Evolutionary conservation across 148 eudicot genomes (phyloP).

Genomic region (Rhododendron simsii): DNA sequence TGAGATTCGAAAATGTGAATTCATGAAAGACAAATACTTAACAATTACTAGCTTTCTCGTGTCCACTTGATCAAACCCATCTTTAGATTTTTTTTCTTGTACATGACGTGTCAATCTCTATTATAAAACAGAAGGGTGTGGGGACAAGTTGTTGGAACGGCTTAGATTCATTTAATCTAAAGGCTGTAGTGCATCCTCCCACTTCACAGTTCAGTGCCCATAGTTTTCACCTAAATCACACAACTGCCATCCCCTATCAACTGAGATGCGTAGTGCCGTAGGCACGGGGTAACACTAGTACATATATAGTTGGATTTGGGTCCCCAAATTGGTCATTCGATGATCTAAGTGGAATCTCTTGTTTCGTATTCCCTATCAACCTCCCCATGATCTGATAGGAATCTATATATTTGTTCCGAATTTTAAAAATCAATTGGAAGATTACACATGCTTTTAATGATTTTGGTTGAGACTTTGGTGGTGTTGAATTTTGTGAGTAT

Average conservation of each 20-base stretch:
- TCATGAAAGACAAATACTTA: not conserved
- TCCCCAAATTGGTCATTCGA: constrained; percentile 12
- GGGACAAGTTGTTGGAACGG: no score
- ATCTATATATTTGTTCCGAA: not conserved
- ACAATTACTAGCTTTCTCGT: no score
- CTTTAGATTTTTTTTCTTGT: not conserved
- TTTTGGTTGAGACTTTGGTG: not conserved
- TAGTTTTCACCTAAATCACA: no score
- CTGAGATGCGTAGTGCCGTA: no score
- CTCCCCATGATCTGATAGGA: constrained; percentile 11
- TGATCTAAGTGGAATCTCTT: constrained; percentile 24
- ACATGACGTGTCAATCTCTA: constrained; percentile 13
- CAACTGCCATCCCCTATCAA: no score
- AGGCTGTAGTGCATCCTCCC: no score
- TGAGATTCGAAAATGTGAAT: not conserved
- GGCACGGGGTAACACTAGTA: no score
- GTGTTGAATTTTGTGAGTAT: not conserved
- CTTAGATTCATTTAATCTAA: no score
- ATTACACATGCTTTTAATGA: not conserved
- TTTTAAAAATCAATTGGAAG: not conserved
- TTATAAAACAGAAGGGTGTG: no score
- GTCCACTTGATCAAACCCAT: not conserved
- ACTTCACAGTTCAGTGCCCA: no score
- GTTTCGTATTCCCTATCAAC: constrained; percentile 8
- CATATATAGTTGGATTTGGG: constrained; percentile 12